phyloP scores from a whole-genome alignment of 371 early-diverging fungal genomes.

The Mortierella sp. region DNA sequence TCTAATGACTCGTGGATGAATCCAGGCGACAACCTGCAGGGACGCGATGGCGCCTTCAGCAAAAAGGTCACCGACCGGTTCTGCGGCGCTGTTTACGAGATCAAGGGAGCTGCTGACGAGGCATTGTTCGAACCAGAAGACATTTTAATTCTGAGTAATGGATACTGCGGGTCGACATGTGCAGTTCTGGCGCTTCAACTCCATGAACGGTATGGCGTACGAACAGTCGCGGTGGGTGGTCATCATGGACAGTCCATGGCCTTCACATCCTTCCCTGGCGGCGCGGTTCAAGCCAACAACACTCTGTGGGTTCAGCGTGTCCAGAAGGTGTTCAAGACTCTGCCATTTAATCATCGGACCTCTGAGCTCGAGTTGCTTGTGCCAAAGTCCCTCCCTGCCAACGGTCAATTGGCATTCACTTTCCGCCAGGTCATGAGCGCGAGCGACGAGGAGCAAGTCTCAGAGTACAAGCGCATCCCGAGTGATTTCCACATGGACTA shows the following conservation, averaged over 20 bases:
- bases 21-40: constrained; percentile 27
- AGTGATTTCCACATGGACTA: constrained; percentile 51
- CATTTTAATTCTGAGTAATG: constrained; percentile 44
- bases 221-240: constrained; percentile 43
- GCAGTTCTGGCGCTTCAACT: constrained; percentile 51
- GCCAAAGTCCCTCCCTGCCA: constrained; percentile 40
- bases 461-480: constrained; percentile 45
- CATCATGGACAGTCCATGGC: constrained; percentile 48
- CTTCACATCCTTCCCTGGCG: constrained; percentile 52
- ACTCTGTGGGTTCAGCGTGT: constrained; percentile 37
- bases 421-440: constrained; percentile 53
- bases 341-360: constrained; percentile 3
- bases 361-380: constrained; percentile 8
- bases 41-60: constrained; percentile 40
- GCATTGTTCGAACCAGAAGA: constrained; percentile 32
- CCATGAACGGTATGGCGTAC: constrained; percentile 46
- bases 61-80: constrained; percentile 36
- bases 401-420: constrained; percentile 48
- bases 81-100: constrained; percentile 29
- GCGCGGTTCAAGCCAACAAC: constrained; percentile 53
- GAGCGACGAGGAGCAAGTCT: constrained; percentile 22
- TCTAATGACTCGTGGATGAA: constrained; percentile 36
- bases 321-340: constrained; percentile 16
- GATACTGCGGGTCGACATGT: constrained; percentile 52
- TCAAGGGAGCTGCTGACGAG: constrained; percentile 17